Evolutionary conservation across 208 protist genomes (phyloP).

Genomic region (Acanthamoeba castellanii): DNA sequence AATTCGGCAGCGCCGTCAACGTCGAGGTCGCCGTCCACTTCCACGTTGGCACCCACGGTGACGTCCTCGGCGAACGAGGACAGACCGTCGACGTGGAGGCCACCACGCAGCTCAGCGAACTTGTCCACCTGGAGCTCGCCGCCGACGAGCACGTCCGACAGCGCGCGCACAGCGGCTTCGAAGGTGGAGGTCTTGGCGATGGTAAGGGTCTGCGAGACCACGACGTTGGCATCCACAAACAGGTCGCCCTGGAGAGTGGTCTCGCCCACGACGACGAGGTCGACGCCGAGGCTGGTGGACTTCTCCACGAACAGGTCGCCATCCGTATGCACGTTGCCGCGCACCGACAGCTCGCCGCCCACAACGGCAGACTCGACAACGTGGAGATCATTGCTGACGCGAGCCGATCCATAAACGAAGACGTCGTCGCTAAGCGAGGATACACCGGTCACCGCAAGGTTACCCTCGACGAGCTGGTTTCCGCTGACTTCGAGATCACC

Average conservation of each 20-base stretch:
- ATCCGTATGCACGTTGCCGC: neutral
- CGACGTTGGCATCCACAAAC: neutral
- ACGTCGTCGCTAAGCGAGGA: neutral
- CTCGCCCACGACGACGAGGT: neutral
- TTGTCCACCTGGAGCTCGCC: slow-evolving; percentile 47
- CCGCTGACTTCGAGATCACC: neutral
- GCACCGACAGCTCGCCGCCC: neutral
- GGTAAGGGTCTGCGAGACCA: neutral
- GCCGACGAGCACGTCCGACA: neutral
- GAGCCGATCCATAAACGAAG: neutral
- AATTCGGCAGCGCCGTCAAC: neutral
- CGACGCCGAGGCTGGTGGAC: neutral
- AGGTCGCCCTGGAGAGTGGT: neutral
- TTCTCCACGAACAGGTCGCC: neutral
- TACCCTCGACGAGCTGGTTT: neutral
- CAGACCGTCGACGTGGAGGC: neutral
- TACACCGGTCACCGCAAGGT: neutral
- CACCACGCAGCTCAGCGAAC: slow-evolving; percentile 41
- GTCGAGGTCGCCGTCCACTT: neutral
- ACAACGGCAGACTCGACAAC: neutral
- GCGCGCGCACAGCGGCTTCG: neutral
- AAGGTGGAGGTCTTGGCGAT: neutral
- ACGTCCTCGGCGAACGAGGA: neutral
- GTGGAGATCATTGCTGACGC: neutral
- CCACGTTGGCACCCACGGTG: neutral